Evolutionary conservation across 2,329 filamentous ascomycete genomes (phyloP).

Genomic region (Penicillium sp.): DNA sequence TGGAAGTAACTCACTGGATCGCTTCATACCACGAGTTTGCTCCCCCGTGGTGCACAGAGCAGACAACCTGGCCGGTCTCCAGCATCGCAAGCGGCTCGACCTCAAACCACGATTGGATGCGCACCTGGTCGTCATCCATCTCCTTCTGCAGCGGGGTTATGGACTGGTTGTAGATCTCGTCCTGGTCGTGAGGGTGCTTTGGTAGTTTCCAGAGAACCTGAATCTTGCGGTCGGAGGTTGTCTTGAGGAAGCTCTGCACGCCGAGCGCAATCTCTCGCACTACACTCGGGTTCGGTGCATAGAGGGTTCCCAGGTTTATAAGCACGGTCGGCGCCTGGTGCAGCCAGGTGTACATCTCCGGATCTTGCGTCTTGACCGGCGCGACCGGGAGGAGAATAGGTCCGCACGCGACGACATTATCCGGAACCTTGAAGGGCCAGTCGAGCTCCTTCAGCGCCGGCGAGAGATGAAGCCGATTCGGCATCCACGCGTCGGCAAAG

Average conservation of each 20-base stretch:
- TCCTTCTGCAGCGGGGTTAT: slow-evolving; percentile 29
- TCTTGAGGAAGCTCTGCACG: slow-evolving; percentile 43
- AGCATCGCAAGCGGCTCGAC: slow-evolving; percentile 45
- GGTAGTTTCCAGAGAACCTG: slow-evolving; percentile 49
- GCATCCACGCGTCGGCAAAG: slow-evolving; percentile 32
- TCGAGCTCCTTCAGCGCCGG: slow-evolving; percentile 43
- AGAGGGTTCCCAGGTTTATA: slow-evolving; percentile 55
- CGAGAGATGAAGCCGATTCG: slow-evolving; percentile 34
- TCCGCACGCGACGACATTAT: slow-evolving; percentile 52
- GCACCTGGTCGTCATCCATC: slow-evolving; percentile 38
- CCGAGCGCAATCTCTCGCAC: slow-evolving; percentile 47
- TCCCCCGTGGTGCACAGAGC: slow-evolving; percentile 52
- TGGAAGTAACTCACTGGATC: slow-evolving; percentile 38
- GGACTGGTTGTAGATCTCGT: slow-evolving; percentile 27
- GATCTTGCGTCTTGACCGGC: slow-evolving; percentile 45
- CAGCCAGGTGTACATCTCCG: slow-evolving; percentile 52
- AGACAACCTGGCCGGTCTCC: slow-evolving; percentile 43
- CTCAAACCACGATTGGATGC: slow-evolving; percentile 50
- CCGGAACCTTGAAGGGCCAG: slow-evolving; percentile 47
- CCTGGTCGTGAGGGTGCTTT: slow-evolving; percentile 28
- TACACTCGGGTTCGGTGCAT: slow-evolving; percentile 36
- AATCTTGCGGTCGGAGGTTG: slow-evolving; percentile 27
- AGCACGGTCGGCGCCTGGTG: slow-evolving; percentile 49
- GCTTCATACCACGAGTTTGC: slow-evolving; percentile 55
- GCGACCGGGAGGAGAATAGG: slow-evolving; percentile 50